Conservation (phyloP, 129 eudicot species). For the Escallonia herrerae region DNA sequence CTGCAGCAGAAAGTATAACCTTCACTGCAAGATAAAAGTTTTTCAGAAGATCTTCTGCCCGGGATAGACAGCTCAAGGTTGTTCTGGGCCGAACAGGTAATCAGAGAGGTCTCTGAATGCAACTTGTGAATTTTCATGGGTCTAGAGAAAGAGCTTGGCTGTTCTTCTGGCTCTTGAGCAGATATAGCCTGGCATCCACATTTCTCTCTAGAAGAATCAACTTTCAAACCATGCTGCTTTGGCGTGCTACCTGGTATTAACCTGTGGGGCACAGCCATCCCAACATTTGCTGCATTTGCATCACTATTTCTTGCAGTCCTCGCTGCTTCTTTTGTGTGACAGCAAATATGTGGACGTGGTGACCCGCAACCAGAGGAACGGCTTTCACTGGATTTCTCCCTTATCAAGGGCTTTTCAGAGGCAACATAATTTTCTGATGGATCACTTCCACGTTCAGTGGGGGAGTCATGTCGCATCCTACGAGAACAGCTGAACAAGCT, state of each 20-base stretch:
- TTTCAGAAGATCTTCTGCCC: conserved; percentile 20
- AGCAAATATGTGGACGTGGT: conserved; percentile 30
- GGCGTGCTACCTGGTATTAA: conserved; percentile 6
- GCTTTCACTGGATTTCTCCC: conserved; percentile 30
- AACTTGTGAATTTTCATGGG: conserved; percentile 29
- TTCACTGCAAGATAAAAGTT: conserved; percentile 29
- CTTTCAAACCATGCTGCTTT: neutral
- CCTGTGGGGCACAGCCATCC: conserved; percentile 18
- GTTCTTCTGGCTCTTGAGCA: conserved; percentile 32
- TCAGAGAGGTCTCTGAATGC: conserved; percentile 29
- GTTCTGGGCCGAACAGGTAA: conserved; percentile 17
- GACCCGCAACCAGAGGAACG: conserved; percentile 53
- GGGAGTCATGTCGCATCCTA: conserved; percentile 21
- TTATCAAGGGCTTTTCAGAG: conserved; percentile 22
- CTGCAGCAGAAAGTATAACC: conserved; percentile 28
- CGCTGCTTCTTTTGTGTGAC: conserved; percentile 35
- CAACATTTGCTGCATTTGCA: conserved; percentile 68
- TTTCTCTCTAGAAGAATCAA: conserved; percentile 15
- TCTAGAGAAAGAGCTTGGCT: conserved; percentile 40
- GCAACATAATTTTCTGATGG: conserved; percentile 27
- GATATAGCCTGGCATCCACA: conserved; percentile 17
- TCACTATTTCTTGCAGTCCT: conserved; percentile 65
- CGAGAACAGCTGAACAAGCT: conserved; percentile 62
- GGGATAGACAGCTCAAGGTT: conserved; percentile 34
- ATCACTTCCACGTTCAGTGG: conserved; percentile 29